Base-by-base conservation (phyloP, 2,329 filamentous ascomycete species). In the Plectosphaerella cucumerina region DNA sequence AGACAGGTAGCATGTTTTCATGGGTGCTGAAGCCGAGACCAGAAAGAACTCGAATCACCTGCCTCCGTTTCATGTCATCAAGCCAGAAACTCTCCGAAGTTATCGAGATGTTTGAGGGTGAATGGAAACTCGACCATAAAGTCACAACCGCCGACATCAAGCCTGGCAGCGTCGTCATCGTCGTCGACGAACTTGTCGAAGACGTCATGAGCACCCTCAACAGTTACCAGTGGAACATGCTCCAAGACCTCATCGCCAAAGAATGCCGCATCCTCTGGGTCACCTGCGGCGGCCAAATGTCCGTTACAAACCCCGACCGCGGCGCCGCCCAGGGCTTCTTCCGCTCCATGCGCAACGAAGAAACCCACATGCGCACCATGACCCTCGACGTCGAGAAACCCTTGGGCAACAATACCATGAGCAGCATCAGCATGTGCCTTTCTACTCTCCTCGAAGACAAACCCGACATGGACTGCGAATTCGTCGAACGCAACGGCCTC, bases 171-270 rank as follows among this genome's bases (percentile, higher is more conserved):
- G 46, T 88, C 79, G 57, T 85, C 75, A 63, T 94, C 89, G 31
- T 92, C 88, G 60, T 91, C 85, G 44, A 91, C 85, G 60, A 93
- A 92, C 59, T 90, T 90, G 31, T 87, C 84, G 0, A 86, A 84
- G 9, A 26, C 9, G 0, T 81, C 81, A 11, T 76, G 74, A 5
- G 68, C 68, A 26, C 23, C 23, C 23, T 26, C 23, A 26, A 5
- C 23, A 9, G 23, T 9, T 17, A 18, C 22, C 23, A 26, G 23
- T 26, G 23, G 23, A 9, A 26, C 4, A 17, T 44, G 1, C 53
- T 58, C 37, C 55, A 54, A 37, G n/a, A 31, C 3, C 33, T 58
- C 3, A 46, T 58, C 11, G 55, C 55, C 15, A 17, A 23, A 4
- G 51, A 45, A 2, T 35, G n/a, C n/a, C 54, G 57, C n/a, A 17